Evolutionary conservation across 306 rosid genomes (phyloP).

Genomic region (Dryas octopetala): DNA sequence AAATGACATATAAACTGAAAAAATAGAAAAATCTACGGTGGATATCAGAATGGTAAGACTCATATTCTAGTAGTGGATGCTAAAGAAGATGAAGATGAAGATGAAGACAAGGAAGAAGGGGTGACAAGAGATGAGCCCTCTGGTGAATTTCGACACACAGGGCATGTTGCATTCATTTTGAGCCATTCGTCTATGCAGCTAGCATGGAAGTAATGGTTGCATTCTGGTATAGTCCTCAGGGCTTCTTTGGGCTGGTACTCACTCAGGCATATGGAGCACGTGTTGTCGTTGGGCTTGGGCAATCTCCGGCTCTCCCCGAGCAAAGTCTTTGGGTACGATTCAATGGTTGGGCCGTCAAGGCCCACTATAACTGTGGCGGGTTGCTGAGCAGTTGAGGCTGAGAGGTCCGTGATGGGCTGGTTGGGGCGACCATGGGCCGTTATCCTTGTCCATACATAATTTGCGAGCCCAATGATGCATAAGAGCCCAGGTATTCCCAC

Average conservation of each 20-base stretch:
- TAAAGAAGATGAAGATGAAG: slow-evolving; percentile 23
- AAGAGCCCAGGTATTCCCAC: slow-evolving; percentile 60
- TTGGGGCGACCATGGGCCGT: slow-evolving; percentile 12
- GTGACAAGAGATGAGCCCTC: slow-evolving; percentile 18
- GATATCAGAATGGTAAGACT: no score
- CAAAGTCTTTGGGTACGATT: slow-evolving; percentile 55
- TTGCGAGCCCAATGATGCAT: slow-evolving; percentile 44
- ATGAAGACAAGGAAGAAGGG: slow-evolving; percentile 27
- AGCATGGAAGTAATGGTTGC: slow-evolving; percentile 67
- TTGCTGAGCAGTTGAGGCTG: slow-evolving; percentile 13
- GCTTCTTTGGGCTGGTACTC: slow-evolving; percentile 65
- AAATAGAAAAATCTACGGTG: neutral
- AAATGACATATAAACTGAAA: neutral
- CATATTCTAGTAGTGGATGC: neutral
- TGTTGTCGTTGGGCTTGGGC: slow-evolving; percentile 51
- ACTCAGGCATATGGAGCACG: slow-evolving; percentile 60
- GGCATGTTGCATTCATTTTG: slow-evolving; percentile 64
- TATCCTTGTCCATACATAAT: slow-evolving; percentile 29
- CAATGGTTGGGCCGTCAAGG: slow-evolving; percentile 65
- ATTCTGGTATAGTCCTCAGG: slow-evolving; percentile 63
- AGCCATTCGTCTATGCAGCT: slow-evolving; percentile 74
- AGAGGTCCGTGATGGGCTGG: slow-evolving; percentile 7
- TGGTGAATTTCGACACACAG: slow-evolving; percentile 62
- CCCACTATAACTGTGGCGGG: slow-evolving; percentile 37
- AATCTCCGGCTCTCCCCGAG: slow-evolving; percentile 53